Evolutionary conservation across 495 filamentous ascomycete species (phyloP), one percentile per base, ranked within the genome.

Genomic region (Lasiosphaeria ovina): DNA sequence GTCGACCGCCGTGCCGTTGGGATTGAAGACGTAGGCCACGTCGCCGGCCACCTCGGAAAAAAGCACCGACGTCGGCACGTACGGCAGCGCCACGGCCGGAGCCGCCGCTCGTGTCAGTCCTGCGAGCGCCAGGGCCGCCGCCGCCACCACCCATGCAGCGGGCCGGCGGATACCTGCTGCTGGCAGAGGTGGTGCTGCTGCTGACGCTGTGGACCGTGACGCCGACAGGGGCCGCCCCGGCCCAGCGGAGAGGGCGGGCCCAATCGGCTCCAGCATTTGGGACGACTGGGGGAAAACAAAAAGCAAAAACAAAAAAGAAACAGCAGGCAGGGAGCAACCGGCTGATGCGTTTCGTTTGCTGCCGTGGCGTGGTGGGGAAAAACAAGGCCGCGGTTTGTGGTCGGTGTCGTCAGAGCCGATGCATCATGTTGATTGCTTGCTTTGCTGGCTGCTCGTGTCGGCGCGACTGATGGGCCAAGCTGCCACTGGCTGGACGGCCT

Each of bases 1-100:
- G 62, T 76, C 60, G 73, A 78, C 69, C 69, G 74, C 54, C 73
- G 76, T 58, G 76, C 74, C 61, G 69, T 77, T 66, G 3, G 73
- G 72, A 4, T 78, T 62, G 60, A 93, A 82, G 58, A 92, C 76
- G 69, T 92, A 93, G 38, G 71, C 76, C n/a, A 67, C 44, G 38
- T 67, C 51, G 32, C 48, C 42, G 53, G 79, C 78, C 45, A 81
- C 76, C 35, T 73, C 68, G 10, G 82, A 70, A 4, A 87, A 76
- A 36, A 90, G 77, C 50, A 93, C 79, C 31, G 78, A 81, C 0
- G 92, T 89, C 0, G 92, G 90, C 32, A 82, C 84, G 77, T 95
- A 96, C 35, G 90, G 90, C 32, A 91, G 76, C 31, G 77, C 71
- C 14, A 35, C 31, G 17, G 62, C 55, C 33, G 42, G 42, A 50